Base-by-base conservation (phyloP, 495 filamentous ascomycete species). In the Neurospora sp. region DNA sequence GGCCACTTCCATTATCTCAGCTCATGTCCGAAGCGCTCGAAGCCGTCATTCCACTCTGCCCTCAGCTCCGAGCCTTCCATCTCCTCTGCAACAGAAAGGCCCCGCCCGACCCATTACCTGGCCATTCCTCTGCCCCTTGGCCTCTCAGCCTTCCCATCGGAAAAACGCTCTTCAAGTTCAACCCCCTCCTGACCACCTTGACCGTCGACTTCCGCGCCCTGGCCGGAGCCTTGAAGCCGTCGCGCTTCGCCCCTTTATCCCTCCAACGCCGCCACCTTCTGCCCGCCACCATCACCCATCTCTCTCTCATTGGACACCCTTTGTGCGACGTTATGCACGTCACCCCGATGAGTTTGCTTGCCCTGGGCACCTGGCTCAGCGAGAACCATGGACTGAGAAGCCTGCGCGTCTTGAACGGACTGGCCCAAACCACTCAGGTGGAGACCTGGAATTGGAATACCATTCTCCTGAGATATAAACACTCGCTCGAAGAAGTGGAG, bases 341-440 rank as follows among this genome's bases (percentile, higher is more conserved):
- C 7, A 2, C 0, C 18, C 6, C 0, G 42, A 9, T 9, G 0
- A 44, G 46, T 0, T 48, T 48, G n/a, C 12, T 2, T 4, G 46
- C 0, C 1, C 46, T 22, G 10, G 5, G 18, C 4, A 1, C 1
- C 3, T 22, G 9, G 46, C n/a, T 48, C 3, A 22, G 10, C 20
- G 20, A 53, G 2, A 22, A 22, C 20, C 4, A 12, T 20, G 20
- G 10, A 10, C 46, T 53, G n/a, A 12, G 2, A 53, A 22, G 18
- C 44, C n/a, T 22, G 8, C n/a, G n/a, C n/a, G n/a, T 20, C 8
- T 20, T 20, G n/a, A 48, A 53, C 46, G 10, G n/a, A 5, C 10
- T 53, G n/a, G 10, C 9, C 46, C 0, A 53, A 2, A 2, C 4
- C n/a, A n/a, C 1, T 42, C 0, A 3, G 0, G 8, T 18, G 7